Evolutionary conservation across 805 yeast genomes (phyloP).

Genomic region (Wickerhamiella kurtzmanii): DNA sequence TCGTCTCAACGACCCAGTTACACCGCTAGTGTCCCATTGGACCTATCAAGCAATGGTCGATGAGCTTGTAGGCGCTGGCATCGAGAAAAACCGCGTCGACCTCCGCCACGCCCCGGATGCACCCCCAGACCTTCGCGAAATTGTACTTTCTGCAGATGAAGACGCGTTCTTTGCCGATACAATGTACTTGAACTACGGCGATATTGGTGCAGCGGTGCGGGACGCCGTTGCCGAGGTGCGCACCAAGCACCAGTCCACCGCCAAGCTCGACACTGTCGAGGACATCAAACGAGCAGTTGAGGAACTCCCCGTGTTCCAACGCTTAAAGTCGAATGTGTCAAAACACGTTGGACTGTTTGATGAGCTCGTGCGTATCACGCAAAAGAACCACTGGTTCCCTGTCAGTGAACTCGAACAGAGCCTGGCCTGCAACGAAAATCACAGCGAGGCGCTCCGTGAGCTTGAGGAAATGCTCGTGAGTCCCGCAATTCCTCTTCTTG

Average conservation of each 20-base stretch:
- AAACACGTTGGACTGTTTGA: constrained; percentile 86
- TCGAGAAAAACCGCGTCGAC: constrained; percentile 66
- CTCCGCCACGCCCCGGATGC: constrained; percentile 43
- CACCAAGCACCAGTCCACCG: constrained; percentile 58
- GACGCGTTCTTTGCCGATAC: constrained; percentile 70
- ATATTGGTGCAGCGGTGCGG: constrained; percentile 76
- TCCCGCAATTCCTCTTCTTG: constrained; percentile 31
- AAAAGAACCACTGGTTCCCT: constrained; percentile 52
- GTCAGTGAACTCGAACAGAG: constrained; percentile 85
- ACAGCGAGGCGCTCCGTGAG: constrained; percentile 41
- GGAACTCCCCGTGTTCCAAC: constrained; percentile 86
- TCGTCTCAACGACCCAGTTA: constrained; percentile 78
- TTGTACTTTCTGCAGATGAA: constrained; percentile 51
- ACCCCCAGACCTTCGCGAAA: constrained; percentile 44
- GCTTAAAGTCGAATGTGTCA: constrained; percentile 72
- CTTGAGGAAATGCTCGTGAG: constrained; percentile 41
- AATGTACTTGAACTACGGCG: constrained; percentile 88
- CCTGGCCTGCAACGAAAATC: constrained; percentile 52
- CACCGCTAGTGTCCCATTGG: constrained; percentile 92
- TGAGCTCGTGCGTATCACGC: constrained; percentile 68
- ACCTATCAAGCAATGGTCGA: constrained; percentile 97
- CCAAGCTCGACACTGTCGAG: constrained; percentile 60
- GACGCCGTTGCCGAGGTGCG: constrained; percentile 75
- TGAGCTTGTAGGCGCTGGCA: constrained; percentile 58
- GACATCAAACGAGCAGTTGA: constrained; percentile 88